These are phyloP conservation scores for Trypanosoma mega DNA, from an alignment of 208 protist species.

Conservation along the genomic window DNA sequence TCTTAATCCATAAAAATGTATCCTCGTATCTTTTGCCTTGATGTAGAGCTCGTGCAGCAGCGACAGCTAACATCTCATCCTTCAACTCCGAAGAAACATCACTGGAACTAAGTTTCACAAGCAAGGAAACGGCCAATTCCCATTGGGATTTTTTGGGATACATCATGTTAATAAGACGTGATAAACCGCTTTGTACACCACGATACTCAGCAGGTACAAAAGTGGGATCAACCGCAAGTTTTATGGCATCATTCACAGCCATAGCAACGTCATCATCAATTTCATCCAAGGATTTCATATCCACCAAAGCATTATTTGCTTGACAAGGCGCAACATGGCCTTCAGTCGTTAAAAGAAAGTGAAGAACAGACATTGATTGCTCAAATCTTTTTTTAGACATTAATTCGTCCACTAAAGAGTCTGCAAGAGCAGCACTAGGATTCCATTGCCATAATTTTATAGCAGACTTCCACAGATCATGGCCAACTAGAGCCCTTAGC, in stretches of 20 bases:
- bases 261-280: slow-evolving; percentile 6
- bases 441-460: slow-evolving; percentile 38
- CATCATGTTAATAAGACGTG: slow-evolving; percentile 17
- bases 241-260: slow-evolving; percentile 28
- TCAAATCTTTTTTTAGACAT: slow-evolving; percentile 20
- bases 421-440: slow-evolving; percentile 29
- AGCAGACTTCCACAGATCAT: slow-evolving; percentile 54
- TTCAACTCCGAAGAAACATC: slow-evolving; percentile 7
- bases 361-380: slow-evolving; percentile 22
- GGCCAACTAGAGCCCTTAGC: slow-evolving; percentile 62
- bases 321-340: neutral
- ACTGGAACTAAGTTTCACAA: slow-evolving; percentile 19
- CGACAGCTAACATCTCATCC: slow-evolving; percentile 29
- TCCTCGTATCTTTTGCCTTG: slow-evolving; percentile 25
- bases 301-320: neutral
- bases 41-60: slow-evolving; percentile 26
- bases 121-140: slow-evolving; percentile 25
- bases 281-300: neutral
- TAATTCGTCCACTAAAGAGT: slow-evolving; percentile 36
- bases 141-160: slow-evolving; percentile 36
- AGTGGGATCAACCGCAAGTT: slow-evolving; percentile 29
- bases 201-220: slow-evolving; percentile 37
- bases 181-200: slow-evolving; percentile 20
- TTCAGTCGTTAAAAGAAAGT: slow-evolving; percentile 14
- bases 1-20: slow-evolving; percentile 20